phyloP scores from a whole-genome alignment of 2,329 filamentous ascomycete species.

The Aspergillus brunneoviolaceus region DNA sequence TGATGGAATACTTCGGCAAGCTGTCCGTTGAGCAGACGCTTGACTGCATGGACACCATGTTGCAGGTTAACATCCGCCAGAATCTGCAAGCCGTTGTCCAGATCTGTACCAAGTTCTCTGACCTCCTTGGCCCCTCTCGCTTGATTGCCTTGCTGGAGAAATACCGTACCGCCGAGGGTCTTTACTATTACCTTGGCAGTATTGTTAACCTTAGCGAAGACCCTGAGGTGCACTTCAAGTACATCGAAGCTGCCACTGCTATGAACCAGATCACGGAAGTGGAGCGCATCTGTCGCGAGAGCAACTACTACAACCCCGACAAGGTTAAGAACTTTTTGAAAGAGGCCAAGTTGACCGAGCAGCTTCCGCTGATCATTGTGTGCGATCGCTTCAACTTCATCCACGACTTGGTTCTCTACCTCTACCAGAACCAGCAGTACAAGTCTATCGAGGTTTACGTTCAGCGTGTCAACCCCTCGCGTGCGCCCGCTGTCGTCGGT shows the following conservation, averaged over 20 bases:
- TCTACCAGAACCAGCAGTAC: slow-evolving; percentile 99
- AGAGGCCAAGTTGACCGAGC: slow-evolving; percentile 87
- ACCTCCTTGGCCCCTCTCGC: slow-evolving; percentile 81
- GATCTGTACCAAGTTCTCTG: slow-evolving; percentile 96
- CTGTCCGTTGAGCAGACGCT: slow-evolving; percentile 93
- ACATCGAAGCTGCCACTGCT: slow-evolving; percentile 93
- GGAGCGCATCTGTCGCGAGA: slow-evolving; percentile 94
- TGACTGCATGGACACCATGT: slow-evolving; percentile 93
- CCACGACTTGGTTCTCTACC: slow-evolving; percentile 90
- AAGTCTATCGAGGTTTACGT: slow-evolving; percentile 98
- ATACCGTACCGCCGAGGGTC: slow-evolving; percentile 92
- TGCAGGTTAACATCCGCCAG: slow-evolving; percentile 93
- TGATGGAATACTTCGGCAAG: slow-evolving; percentile 88
- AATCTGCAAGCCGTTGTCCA: slow-evolving; percentile 94
- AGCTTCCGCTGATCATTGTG: slow-evolving; percentile 94
- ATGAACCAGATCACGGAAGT: slow-evolving; percentile 95
- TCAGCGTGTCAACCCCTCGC: slow-evolving; percentile 87
- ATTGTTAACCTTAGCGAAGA: slow-evolving; percentile 97
- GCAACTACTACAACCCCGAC: slow-evolving; percentile 83
- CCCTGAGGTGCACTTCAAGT: slow-evolving; percentile 96
- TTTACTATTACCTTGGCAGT: slow-evolving; percentile 97
- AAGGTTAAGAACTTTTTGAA: slow-evolving; percentile 99
- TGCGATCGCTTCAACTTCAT: slow-evolving; percentile 99
- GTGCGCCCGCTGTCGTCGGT: slow-evolving; percentile 89
- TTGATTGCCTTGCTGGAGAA: slow-evolving; percentile 95